Evolutionary conservation across 2,329 filamentous ascomycete species (phyloP).

Genomic region (Fusarium goolgardi): DNA sequence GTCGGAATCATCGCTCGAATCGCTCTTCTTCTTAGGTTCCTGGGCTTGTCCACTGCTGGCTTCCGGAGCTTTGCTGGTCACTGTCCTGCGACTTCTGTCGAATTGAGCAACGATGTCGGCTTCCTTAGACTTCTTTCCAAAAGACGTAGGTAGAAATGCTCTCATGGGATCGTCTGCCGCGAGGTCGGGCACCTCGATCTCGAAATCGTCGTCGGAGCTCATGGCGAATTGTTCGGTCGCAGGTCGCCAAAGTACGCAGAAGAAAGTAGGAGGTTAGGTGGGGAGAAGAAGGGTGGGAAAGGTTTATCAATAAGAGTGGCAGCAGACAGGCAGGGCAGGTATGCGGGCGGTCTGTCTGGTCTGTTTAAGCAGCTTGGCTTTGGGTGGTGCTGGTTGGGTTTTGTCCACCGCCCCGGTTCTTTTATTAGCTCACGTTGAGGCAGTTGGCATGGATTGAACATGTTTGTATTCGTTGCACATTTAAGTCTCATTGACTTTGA

Average conservation of each 20-base stretch:
- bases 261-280: constrained; percentile 31
- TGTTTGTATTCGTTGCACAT: constrained; percentile 30
- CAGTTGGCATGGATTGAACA: constrained; percentile 19
- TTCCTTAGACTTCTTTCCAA: constrained; percentile 83
- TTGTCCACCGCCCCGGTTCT: constrained; percentile 47
- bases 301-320: constrained; percentile 36
- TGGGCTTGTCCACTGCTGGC: constrained; percentile 30
- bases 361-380: constrained; percentile 29
- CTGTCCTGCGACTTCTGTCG: constrained; percentile 76
- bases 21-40: constrained; percentile 49
- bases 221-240: constrained; percentile 52
- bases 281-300: constrained; percentile 34
- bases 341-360: constrained; percentile 33
- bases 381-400: constrained; percentile 39
- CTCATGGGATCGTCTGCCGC: constrained; percentile 76
- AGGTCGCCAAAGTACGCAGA: constrained; percentile 25
- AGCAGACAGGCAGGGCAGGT: constrained; percentile 14
- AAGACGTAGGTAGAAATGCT: constrained; percentile 82
- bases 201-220: constrained; percentile 70
- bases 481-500: constrained; percentile 1
- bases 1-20: constrained; percentile 60
- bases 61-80: constrained; percentile 26
- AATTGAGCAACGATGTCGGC: constrained; percentile 84
- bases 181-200: constrained; percentile 65
- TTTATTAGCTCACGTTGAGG: constrained; percentile 41